Base-by-base conservation (phyloP, 1,139 yeast species). In the Nakaseomyces sp. region DNA sequence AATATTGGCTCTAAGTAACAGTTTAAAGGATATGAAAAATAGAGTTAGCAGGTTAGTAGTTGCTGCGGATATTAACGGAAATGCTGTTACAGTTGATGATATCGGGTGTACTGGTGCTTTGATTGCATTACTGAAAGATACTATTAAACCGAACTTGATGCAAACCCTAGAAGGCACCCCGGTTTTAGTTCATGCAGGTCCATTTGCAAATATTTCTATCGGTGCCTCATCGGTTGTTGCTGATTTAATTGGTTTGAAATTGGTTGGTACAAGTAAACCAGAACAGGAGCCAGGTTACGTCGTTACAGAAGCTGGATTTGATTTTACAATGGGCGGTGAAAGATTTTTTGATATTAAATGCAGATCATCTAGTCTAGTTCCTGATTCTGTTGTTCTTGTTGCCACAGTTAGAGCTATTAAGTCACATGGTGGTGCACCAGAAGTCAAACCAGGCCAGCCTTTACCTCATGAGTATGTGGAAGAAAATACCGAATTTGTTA, bases 101-200 rank as follows among this genome's bases (percentile, higher is more conserved):
- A 76, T 91, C 55, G 97, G 98, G 39, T 83, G 91, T 66, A 97
- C 96, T 40, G 98, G 98, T 63, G 97, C 98, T 18, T 73, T 91
- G 64, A 84, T 96, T 50, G 98, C 97, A 10, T 71, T 91, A 57
- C 76, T 91, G 72, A 89, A 88, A 71, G 98, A 91, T 64, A 96
- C 98, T 36, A 84, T 91, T 63, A 89, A 91, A 71, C 98, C 98
- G 54, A 91, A 89, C 65, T 71, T 91, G 61, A 91, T 91, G 98
- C 98, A 91, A 70, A 87, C 97, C 44, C 76, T 91, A 55, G 98
- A 91, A 69, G 98, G 98, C 51, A 88, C 97, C 20, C 98, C 98
- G 29, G 98, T 91, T 37, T 81, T 91, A 58, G 96, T 91, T 43
- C 98, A 91, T 64, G 97, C 97, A 47, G 98, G 98, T 52, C 98